phyloP scores from a whole-genome alignment of 2,329 filamentous ascomycete species.

The Penicillium sp. region DNA sequence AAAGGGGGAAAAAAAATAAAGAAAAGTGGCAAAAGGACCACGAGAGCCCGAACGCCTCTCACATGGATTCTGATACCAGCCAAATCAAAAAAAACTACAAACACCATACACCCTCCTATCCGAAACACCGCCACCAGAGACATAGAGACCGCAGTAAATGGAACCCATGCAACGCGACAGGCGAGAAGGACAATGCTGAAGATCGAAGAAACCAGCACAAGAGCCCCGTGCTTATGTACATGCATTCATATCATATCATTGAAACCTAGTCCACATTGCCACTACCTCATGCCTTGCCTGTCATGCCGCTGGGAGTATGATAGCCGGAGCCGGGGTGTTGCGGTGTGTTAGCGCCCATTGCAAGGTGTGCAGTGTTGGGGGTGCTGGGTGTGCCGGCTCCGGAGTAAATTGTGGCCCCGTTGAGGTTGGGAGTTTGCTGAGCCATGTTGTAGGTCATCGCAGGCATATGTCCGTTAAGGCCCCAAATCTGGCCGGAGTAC shows the following conservation, averaged over 20 bases:
- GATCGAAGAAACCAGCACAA: slow-evolving; percentile 26
- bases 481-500: slow-evolving; percentile 89
- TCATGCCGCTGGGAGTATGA: slow-evolving; percentile 79
- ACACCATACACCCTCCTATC: slow-evolving; percentile 35
- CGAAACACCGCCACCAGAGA: slow-evolving; percentile 26
- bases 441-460: slow-evolving; percentile 48
- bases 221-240: slow-evolving; percentile 37
- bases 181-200: slow-evolving; percentile 25
- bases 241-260: slow-evolving; percentile 36
- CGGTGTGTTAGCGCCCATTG: slow-evolving; percentile 48
- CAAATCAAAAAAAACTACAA: slow-evolving; percentile 18
- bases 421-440: slow-evolving; percentile 55
- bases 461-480: slow-evolving; percentile 71
- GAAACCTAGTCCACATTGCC: slow-evolving; percentile 1
- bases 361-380: slow-evolving; percentile 58
- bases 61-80: slow-evolving; percentile 30
- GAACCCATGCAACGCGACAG: slow-evolving; percentile 27
- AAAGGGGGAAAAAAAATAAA: not conserved
- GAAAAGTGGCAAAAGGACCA: slow-evolving; percentile 10
- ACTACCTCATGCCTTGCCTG: slow-evolving; percentile 30
- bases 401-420: slow-evolving; percentile 53
- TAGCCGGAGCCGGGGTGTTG: slow-evolving; percentile 56
- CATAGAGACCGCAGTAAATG: slow-evolving; percentile 19
- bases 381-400: slow-evolving; percentile 64
- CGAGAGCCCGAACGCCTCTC: slow-evolving; percentile 20